Conservation (phyloP, 257 asterid species). For the Primulina eburnea region DNA sequence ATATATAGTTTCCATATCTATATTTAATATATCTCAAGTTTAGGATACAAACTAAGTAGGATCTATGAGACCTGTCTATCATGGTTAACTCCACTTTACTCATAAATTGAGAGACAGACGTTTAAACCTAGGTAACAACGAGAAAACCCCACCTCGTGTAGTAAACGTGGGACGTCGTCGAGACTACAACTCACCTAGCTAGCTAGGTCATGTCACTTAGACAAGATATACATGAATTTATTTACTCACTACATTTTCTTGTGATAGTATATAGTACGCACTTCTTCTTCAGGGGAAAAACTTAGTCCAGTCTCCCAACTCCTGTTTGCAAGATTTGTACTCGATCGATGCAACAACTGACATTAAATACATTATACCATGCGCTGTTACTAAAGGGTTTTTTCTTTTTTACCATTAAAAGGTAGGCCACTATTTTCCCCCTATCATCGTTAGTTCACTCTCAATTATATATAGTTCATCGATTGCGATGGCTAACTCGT, state of each 20-base stretch:
- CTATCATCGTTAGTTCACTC: background rate
- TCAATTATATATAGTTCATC: conserved; percentile 1
- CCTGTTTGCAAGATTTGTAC: background rate
- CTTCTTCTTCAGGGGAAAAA: background rate
- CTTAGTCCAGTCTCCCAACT: background rate
- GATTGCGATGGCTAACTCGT: conserved; percentile 18
- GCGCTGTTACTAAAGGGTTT: background rate
- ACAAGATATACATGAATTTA: background rate
- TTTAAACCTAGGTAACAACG: no score
- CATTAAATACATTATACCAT: no score
- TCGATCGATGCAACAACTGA: background rate
- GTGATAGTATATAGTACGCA: background rate
- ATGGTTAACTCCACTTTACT: no score
- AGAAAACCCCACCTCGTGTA: no score
- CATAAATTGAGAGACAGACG: no score
- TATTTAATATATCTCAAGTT: no score
- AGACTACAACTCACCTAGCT: background rate
- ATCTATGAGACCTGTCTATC: no score
- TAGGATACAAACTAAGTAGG: no score
- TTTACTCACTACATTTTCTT: background rate
- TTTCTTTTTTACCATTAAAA: background rate
- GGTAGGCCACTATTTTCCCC: conserved; percentile 2
- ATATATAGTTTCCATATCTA: no score
- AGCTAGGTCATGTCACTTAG: no score
- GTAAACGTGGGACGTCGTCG: no score